These are phyloP conservation scores for Pistacia atlantica DNA, from an alignment of 345 rosid species.

Conservation along the genomic window DNA sequence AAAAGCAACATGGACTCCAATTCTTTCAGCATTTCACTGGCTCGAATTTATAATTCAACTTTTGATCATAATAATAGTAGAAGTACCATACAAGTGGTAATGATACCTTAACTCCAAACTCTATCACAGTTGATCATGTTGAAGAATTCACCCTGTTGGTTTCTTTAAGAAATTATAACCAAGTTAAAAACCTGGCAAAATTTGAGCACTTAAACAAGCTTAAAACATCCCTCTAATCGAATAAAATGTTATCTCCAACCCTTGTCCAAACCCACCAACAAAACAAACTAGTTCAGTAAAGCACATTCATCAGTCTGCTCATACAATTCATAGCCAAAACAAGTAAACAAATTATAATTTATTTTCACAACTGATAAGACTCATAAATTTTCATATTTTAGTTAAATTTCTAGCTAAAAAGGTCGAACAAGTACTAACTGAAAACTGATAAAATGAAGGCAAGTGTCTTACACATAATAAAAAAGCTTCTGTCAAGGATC, in stretches of 20 bases:
- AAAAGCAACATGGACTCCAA: too few species aligned
- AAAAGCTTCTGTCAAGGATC: not conserved
- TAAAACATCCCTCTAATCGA: conserved; percentile 4
- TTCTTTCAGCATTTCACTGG: not conserved
- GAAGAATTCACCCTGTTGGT: conserved; percentile 2
- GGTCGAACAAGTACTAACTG: not conserved
- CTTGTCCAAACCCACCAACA: not conserved
- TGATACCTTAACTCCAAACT: conserved; percentile 29
- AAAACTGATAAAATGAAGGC: not conserved
- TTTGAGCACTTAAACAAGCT: conserved; percentile 23
- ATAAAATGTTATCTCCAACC: conserved; percentile 6
- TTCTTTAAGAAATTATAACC: not conserved
- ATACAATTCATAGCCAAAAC: not conserved
- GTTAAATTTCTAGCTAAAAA: not conserved
- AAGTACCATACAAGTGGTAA: not conserved
- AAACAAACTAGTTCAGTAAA: conserved; percentile 13
- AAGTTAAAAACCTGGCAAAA: conserved; percentile 8
- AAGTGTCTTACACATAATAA: not conserved
- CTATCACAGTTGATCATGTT: conserved; percentile 11
- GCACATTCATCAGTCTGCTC: conserved; percentile 7
- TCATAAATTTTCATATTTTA: not conserved
- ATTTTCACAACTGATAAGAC: not conserved
- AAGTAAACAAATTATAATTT: conserved; percentile 8
- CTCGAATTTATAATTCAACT: not conserved
- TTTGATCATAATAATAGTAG: not conserved